Evolutionary conservation across 2,329 filamentous ascomycete species (phyloP).

Genomic region (Coleophoma cylindrospora): DNA sequence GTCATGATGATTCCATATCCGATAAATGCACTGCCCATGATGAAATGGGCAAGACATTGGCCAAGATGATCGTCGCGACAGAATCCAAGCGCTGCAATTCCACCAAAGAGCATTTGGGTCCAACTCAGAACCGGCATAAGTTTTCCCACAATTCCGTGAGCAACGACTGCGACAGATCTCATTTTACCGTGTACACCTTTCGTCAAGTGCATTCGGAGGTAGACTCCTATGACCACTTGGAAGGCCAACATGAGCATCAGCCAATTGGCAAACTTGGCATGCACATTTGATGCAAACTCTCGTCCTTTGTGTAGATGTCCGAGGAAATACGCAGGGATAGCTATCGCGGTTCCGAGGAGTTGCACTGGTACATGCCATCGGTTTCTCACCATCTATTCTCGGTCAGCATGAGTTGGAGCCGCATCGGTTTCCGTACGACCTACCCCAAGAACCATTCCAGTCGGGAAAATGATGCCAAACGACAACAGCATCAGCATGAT

Average conservation of each 20-base stretch:
- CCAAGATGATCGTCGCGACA: constrained; percentile 87
- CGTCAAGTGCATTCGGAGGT: constrained; percentile 85
- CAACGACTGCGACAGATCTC: constrained; percentile 63
- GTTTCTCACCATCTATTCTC: constrained; percentile 71
- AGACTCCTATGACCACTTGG: constrained; percentile 78
- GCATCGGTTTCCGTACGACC: constrained; percentile 26
- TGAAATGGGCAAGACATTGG: constrained; percentile 94
- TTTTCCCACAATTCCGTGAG: constrained; percentile 81
- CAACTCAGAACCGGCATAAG: constrained; percentile 80
- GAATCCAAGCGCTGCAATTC: constrained; percentile 87
- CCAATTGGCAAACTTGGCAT: constrained; percentile 73
- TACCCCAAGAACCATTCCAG: constrained; percentile 93
- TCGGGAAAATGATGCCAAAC: constrained; percentile 88
- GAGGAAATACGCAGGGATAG: constrained; percentile 81
- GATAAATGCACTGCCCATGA: constrained; percentile 97
- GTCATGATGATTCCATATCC: constrained; percentile 86
- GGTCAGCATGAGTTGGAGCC: constrained; percentile 3
- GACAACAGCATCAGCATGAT: constrained; percentile 83
- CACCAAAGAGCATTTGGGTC: constrained; percentile 94
- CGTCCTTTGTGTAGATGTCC: constrained; percentile 88
- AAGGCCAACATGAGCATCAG: constrained; percentile 74
- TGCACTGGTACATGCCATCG: constrained; percentile 94
- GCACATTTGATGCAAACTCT: constrained; percentile 77
- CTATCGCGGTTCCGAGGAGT: constrained; percentile 66
- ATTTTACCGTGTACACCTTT: constrained; percentile 77